These are phyloP conservation scores for Acephala macrosclerotiorum DNA, from an alignment of 2,329 filamentous ascomycete genomes.

Conservation along the genomic window DNA sequence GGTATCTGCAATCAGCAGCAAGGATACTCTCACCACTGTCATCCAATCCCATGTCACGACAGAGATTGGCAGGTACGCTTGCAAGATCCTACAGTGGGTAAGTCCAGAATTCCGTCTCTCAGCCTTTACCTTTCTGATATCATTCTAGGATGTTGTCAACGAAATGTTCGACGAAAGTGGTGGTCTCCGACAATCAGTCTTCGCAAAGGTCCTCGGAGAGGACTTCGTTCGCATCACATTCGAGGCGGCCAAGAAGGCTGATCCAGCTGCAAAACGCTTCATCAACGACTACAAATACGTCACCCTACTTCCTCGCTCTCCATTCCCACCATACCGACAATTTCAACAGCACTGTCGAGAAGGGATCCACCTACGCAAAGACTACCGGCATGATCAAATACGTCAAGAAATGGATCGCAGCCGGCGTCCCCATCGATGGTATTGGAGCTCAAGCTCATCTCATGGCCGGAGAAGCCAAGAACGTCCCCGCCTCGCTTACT, in stretches of 20 bases:
- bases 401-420: slow-evolving; percentile 69
- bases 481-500: slow-evolving; percentile 45
- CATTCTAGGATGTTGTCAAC: slow-evolving; percentile 66
- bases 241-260: slow-evolving; percentile 69
- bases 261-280: slow-evolving; percentile 73
- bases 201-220: slow-evolving; percentile 73
- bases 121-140: neutral
- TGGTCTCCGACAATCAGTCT: slow-evolving; percentile 62
- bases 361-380: slow-evolving; percentile 62
- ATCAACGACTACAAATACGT: slow-evolving; percentile 73
- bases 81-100: slow-evolving; percentile 65
- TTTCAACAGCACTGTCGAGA: slow-evolving; percentile 7
- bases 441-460: slow-evolving; percentile 53
- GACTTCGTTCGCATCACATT: slow-evolving; percentile 76
- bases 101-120: neutral
- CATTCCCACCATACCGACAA: neutral
- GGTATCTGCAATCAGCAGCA: slow-evolving; percentile 62
- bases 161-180: slow-evolving; percentile 62
- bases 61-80: slow-evolving; percentile 65
- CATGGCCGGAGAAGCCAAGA: slow-evolving; percentile 25
- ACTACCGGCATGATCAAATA: slow-evolving; percentile 59
- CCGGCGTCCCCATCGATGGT: slow-evolving; percentile 70
- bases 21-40: slow-evolving; percentile 58
- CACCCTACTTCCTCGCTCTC: slow-evolving; percentile 35
- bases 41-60: slow-evolving; percentile 67